Evolutionary conservation across 2,329 filamentous ascomycete species (phyloP).

Genomic region (Talaromyces piceae): DNA sequence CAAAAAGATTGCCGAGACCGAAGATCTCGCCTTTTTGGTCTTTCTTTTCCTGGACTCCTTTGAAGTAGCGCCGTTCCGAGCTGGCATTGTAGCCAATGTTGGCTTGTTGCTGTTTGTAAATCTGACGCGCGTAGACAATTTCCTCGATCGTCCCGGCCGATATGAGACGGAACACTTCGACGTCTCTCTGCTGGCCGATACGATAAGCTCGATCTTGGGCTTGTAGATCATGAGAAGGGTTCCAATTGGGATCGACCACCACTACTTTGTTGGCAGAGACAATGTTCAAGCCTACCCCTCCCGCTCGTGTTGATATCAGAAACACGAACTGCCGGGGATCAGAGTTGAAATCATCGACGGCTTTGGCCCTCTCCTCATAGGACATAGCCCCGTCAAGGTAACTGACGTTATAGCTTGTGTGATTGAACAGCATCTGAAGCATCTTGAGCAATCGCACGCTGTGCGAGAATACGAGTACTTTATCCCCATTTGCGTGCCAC

Average conservation of each 20-base stretch:
- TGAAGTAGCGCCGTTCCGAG: slow-evolving; percentile 88
- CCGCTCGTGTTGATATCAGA: slow-evolving; percentile 86
- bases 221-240: slow-evolving; percentile 87
- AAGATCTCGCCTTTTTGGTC: slow-evolving; percentile 90
- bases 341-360: slow-evolving; percentile 86
- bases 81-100: slow-evolving; percentile 96
- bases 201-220: slow-evolving; percentile 94
- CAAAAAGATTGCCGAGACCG: slow-evolving; percentile 78
- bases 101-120: slow-evolving; percentile 98
- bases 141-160: slow-evolving; percentile 92
- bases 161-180: slow-evolving; percentile 89
- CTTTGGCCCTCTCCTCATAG: slow-evolving; percentile 73
- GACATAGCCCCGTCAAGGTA: slow-evolving; percentile 81
- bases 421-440: slow-evolving; percentile 74
- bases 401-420: slow-evolving; percentile 82
- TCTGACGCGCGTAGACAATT: slow-evolving; percentile 91
- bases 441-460: slow-evolving; percentile 80
- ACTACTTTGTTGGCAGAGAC: slow-evolving; percentile 98
- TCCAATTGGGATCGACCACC: slow-evolving; percentile 96
- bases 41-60: slow-evolving; percentile 78
- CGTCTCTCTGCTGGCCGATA: slow-evolving; percentile 85
- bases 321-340: slow-evolving; percentile 87
- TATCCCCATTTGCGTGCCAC: slow-evolving; percentile 86
- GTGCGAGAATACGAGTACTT: slow-evolving; percentile 92
- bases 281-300: slow-evolving; percentile 91